Conservation (phyloP, 2,329 filamentous ascomycete genomes). For the Clonostachys rosea region DNA sequence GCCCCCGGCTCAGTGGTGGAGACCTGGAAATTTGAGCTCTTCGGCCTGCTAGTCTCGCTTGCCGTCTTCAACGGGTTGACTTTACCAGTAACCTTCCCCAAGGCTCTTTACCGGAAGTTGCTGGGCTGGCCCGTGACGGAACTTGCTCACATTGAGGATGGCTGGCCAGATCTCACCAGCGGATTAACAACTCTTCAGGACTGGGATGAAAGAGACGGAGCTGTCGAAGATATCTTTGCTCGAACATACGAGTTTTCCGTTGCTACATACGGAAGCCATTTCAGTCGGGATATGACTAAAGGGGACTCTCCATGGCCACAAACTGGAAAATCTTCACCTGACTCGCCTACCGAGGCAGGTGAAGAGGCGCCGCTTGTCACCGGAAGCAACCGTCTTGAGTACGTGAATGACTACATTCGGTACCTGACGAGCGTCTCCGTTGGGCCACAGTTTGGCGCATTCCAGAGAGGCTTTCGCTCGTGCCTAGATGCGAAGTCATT, state of each 20-base stretch:
- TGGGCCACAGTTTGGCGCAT: slow-evolving; percentile 71
- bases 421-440: slow-evolving; percentile 80
- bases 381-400: slow-evolving; percentile 70
- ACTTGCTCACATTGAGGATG: slow-evolving; percentile 75
- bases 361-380: slow-evolving; percentile 59
- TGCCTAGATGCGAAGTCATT: slow-evolving; percentile 70
- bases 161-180: slow-evolving; percentile 78
- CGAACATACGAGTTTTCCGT: slow-evolving; percentile 84
- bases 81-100: slow-evolving; percentile 83
- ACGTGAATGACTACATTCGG: slow-evolving; percentile 77
- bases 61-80: slow-evolving; percentile 93
- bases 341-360: slow-evolving; percentile 15
- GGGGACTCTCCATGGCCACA: slow-evolving; percentile 46
- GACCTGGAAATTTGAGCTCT: slow-evolving; percentile 83
- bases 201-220: slow-evolving; percentile 71
- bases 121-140: slow-evolving; percentile 64
- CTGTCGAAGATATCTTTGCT: slow-evolving; percentile 76
- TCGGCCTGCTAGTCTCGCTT: slow-evolving; percentile 83
- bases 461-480: slow-evolving; percentile 73
- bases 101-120: slow-evolving; percentile 77
- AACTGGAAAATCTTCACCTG: slow-evolving; percentile 30
- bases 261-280: slow-evolving; percentile 48
- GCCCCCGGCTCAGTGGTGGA: slow-evolving; percentile 76
- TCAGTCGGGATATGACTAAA: slow-evolving; percentile 52
- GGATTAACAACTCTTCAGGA: slow-evolving; percentile 69